Evolutionary conservation across 768 basidiomycete species (phyloP), one percentile per base, ranked within the genome.

Genomic region (Lactifluus subvellereus): DNA sequence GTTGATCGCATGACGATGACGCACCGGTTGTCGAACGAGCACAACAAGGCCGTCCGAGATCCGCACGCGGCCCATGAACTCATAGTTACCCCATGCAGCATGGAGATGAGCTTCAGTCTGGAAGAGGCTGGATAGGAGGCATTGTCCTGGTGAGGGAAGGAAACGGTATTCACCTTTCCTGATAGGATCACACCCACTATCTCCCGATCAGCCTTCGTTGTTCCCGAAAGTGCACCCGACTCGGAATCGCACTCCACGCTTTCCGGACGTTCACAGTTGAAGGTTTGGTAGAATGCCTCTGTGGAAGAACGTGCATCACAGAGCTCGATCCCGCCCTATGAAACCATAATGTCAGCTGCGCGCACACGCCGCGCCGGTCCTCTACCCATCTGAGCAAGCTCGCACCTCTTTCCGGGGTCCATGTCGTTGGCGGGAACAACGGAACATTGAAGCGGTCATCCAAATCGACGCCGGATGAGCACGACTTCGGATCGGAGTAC

Each of bases 21-120:
- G 35, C 50, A 66, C 65, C 32, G n/a, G 11, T 33, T 63, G 40
- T 30, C 62, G 58, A 27, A 60, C 42, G 11, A 68, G 42, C 13
- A 67, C 61, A 5, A 68, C 61, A 14, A 66, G 66, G 14, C 67
- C 67, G 37, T 68, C 67, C 10, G 66, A 57, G 38, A 64, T 6
- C 37, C 65, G 61, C 42, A 68, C 61, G n/a, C 67, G 60, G 3
- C 67, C 67, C n/a, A 16, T 33, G 27, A 57, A 57, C n/a, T 40
- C 42, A 35, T 37, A 61, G n/a, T 48, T 51, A n/a, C 64, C 61
- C 65, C 65, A 68, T 14, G 57, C 61, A 10, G 48, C 18, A 30
- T 45, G 47, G 18, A 59, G 38, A 18, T 35, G 37, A 11, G 9
- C 22, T 10, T 67, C 60, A 20, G 57, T 57, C 67, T 67, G 51